Conservation (phyloP, 1,284 basidiomycete genomes). For the Tilletia indica region DNA sequence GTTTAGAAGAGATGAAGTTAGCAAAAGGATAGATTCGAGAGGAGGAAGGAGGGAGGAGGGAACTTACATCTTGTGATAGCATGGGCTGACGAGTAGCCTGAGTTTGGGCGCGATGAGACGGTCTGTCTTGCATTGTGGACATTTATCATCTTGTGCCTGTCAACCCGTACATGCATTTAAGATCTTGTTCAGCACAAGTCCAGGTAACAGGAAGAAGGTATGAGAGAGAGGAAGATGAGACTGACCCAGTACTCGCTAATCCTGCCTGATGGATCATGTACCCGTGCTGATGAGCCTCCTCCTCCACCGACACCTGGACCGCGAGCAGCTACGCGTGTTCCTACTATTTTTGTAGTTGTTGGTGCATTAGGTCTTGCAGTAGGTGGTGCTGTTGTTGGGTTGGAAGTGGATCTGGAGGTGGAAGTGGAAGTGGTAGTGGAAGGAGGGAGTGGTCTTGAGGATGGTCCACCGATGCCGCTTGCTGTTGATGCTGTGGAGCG, state of each 20-base stretch:
- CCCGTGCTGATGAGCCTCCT: not conserved
- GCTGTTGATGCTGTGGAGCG: not conserved
- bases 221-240: not conserved
- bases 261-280: conserved; percentile 24
- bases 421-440: not conserved
- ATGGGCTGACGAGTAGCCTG: conserved; percentile 84
- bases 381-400: not conserved
- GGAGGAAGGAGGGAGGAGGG: not conserved
- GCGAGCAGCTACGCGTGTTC: not conserved
- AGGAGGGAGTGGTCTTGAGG: not conserved
- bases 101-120: conserved; percentile 92
- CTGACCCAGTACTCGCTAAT: conserved; percentile 42
- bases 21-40: not conserved
- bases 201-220: not conserved
- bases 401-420: not conserved
- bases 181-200: not conserved
- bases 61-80: conserved; percentile 91
- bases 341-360: not conserved
- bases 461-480: not conserved
- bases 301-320: conserved; percentile 1
- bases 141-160: conserved; percentile 68
- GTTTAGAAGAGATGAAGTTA: not conserved
- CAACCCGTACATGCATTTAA: no score
- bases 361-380: not conserved
- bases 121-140: conserved; percentile 95